phyloP scores from a whole-genome alignment of 768 basidiomycete species.

The Mycena pura region DNA sequence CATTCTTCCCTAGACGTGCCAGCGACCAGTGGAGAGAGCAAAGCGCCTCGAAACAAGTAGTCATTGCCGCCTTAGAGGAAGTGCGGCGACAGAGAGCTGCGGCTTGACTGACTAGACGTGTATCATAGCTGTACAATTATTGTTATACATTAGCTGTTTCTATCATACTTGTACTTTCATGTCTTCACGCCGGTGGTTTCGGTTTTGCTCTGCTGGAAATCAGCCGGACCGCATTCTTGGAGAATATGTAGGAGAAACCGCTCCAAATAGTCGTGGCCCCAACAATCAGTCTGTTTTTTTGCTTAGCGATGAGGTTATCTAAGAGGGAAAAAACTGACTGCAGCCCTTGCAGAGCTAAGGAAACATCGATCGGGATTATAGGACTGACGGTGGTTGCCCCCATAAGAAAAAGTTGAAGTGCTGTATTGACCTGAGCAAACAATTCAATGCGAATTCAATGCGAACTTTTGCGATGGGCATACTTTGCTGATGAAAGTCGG shows the following conservation, averaged over 20 bases:
- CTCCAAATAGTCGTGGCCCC: slow-evolving; percentile 93
- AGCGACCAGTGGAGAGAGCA: slow-evolving; percentile 72
- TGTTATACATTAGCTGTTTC: slow-evolving; percentile 29
- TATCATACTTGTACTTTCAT: slow-evolving; percentile 13
- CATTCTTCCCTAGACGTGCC: slow-evolving; percentile 57
- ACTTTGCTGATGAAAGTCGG: slow-evolving; percentile 97
- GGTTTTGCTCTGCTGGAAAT: slow-evolving; percentile 46
- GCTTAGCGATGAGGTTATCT: not conserved
- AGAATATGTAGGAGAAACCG: slow-evolving; percentile 82
- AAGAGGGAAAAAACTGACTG: slow-evolving; percentile 62
- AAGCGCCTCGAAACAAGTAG: slow-evolving; percentile 61
- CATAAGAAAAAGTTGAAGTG: slow-evolving; percentile 91
- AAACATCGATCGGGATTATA: slow-evolving; percentile 68
- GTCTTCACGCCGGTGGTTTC: slow-evolving; percentile 34
- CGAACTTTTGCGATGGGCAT: not conserved
- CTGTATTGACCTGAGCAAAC: slow-evolving; percentile 79
- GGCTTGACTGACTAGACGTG: slow-evolving; percentile 14
- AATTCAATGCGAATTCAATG: not conserved
- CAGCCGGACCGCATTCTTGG: slow-evolving; percentile 75
- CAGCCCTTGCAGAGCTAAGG: slow-evolving; percentile 62
- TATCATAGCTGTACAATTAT: slow-evolving; percentile 25
- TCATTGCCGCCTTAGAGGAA: slow-evolving; percentile 73
- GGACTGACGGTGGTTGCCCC: slow-evolving; percentile 87
- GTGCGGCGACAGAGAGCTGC: slow-evolving; percentile 61
- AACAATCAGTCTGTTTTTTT: slow-evolving; percentile 73